Percentiles rank a stretch among this genome's conserved stretches.
Conservation (phyloP, 1,284 basidiomycete species). For the Filobasidium uniguttulatum region DNA sequence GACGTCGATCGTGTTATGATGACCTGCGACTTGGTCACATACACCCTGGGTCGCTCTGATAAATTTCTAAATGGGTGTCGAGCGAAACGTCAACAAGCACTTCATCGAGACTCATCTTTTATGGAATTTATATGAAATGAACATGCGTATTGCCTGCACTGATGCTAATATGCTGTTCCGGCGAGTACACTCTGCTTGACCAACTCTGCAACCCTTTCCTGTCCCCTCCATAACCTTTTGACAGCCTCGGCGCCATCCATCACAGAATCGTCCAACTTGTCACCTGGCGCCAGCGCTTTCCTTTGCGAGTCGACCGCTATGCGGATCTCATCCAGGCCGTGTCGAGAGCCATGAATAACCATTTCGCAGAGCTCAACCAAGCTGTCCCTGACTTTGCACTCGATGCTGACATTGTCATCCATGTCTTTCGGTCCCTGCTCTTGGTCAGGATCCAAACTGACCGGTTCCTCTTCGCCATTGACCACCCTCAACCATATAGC, state of each 20-base stretch:
- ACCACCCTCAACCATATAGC: slow-evolving; percentile 4
- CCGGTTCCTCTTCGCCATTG: slow-evolving; percentile 28
- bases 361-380: slow-evolving; percentile 21
- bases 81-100: no score
- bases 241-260: background rate
- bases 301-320: background rate
- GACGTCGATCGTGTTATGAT: no score
- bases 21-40: no score
- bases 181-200: background rate
- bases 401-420: slow-evolving; percentile 46
- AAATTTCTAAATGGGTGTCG: no score
- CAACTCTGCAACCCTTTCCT: background rate
- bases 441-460: no score
- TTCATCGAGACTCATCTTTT: no score
- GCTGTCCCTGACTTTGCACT: slow-evolving; percentile 24
- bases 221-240: background rate
- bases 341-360: slow-evolving; percentile 16
- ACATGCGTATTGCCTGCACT: no score
- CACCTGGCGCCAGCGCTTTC: background rate
- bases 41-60: no score
- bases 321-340: slow-evolving; percentile 9
- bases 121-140: no score
- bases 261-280: background rate
- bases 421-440: no score
- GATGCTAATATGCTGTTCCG: background rate